These are phyloP conservation scores for Berkeleyomyces basicola DNA, from an alignment of 2,329 filamentous ascomycete genomes.

Conservation along the genomic window DNA sequence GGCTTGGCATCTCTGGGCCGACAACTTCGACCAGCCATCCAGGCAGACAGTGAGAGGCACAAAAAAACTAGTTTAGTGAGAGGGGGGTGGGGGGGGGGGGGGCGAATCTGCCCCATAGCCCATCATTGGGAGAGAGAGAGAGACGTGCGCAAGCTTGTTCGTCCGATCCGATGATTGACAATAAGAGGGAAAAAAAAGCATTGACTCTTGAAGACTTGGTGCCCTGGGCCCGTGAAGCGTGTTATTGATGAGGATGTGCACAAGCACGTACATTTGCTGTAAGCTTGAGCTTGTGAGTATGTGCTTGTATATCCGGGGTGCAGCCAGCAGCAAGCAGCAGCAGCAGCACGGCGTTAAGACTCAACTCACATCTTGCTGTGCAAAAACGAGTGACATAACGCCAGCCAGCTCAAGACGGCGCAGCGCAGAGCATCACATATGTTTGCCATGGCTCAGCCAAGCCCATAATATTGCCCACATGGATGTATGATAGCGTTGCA, in stretches of 20 bases:
- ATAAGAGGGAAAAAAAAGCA: background rate
- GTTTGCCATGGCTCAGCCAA: no score
- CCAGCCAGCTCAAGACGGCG: no score
- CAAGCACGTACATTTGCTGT: background rate
- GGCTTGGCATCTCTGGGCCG: background rate
- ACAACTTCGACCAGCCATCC: background rate
- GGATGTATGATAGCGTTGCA: no score
- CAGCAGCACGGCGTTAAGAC: background rate
- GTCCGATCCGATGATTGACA: background rate
- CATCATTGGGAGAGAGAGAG: background rate
- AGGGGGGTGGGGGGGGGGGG: background rate
- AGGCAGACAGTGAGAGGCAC: background rate
- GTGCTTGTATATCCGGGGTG: background rate
- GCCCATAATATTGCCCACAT: no score
- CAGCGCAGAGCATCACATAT: no score
- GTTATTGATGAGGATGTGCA: slow-evolving; percentile 1
- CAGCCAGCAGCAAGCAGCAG: background rate
- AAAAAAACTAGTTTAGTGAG: background rate
- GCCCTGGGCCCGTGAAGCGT: background rate
- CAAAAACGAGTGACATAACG: no score
- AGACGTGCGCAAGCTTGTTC: background rate
- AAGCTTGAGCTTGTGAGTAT: background rate
- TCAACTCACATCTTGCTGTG: no score
- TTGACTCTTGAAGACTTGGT: background rate
- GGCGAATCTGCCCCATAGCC: background rate